These are phyloP conservation scores for Candida andamanensis DNA, from an alignment of 805 yeast genomes.

Conservation along the genomic window DNA sequence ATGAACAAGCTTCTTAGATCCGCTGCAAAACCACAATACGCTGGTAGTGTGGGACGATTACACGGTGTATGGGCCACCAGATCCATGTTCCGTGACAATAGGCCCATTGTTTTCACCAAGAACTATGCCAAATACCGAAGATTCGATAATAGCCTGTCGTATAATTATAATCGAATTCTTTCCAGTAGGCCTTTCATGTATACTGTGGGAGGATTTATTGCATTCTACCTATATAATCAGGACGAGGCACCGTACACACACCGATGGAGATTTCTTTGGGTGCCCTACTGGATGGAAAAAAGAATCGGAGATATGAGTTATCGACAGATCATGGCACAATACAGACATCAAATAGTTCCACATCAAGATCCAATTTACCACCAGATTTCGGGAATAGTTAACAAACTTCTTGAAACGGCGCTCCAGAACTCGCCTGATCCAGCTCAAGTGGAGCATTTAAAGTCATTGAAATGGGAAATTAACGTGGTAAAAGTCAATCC, in stretches of 20 bases:
- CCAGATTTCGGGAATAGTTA: conserved; percentile 59
- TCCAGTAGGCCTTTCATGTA: conserved; percentile 28
- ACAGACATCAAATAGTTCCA: conserved; percentile 52
- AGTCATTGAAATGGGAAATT: conserved; percentile 63
- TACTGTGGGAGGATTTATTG: conserved; percentile 19
- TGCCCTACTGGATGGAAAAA: conserved; percentile 60
- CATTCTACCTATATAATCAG: conserved; percentile 37
- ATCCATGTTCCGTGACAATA: conserved; percentile 59
- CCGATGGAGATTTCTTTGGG: conserved; percentile 65
- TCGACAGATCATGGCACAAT: conserved; percentile 52
- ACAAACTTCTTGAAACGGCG: conserved; percentile 57
- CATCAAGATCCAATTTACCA: conserved; percentile 52
- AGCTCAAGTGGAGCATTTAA: conserved; percentile 31
- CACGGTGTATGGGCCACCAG: too few species aligned
- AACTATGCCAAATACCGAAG: conserved; percentile 29
- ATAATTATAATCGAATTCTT: conserved; percentile 13
- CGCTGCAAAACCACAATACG: too few species aligned
- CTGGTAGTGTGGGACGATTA: too few species aligned
- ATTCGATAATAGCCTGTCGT: conserved; percentile 14
- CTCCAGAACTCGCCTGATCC: conserved; percentile 29
- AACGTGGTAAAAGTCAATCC: conserved; percentile 63
- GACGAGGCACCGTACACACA: conserved; percentile 81
- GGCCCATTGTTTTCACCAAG: conserved; percentile 63
- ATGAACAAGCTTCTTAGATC: too few species aligned
- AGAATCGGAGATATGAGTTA: conserved; percentile 63